A percentile compares a stretch with the other conserved stretches of the same genome.
phyloP scores from a whole-genome alignment of 352 stramenopile species.

The Globisporangium spiculum region DNA sequence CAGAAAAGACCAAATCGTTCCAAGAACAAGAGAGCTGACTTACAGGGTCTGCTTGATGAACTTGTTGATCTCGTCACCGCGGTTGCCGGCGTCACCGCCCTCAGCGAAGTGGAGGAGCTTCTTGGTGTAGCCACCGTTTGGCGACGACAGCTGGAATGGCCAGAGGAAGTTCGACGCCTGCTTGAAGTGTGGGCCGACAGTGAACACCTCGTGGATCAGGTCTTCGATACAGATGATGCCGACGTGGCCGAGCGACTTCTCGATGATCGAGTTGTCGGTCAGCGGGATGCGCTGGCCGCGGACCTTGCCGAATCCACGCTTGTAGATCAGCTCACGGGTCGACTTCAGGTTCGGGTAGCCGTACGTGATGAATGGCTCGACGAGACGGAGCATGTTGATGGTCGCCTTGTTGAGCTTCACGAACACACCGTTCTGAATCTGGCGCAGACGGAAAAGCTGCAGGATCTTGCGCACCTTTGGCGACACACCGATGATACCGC shows the following conservation, averaged over 20 bases:
- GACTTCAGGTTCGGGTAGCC: conserved; percentile 98
- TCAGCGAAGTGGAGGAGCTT: conserved; percentile 94
- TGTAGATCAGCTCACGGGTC: conserved; percentile 98
- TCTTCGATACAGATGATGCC: conserved; percentile 99
- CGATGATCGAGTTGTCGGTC: conserved; percentile 96
- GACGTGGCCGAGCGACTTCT: conserved; percentile 93
- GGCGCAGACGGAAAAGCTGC: conserved; percentile 98
- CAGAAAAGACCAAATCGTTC: not conserved
- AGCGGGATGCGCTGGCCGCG: conserved; percentile 97
- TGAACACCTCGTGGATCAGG: conserved; percentile 99
- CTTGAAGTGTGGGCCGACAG: conserved; percentile 99
- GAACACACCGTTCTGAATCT: conserved; percentile 99
- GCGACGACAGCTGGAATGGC: conserved; percentile 99
- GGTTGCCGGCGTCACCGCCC: conserved; percentile 91
- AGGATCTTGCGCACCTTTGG: conserved; percentile 97
- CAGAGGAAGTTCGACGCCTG: conserved; percentile 99
- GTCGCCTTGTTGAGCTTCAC: conserved; percentile 99
- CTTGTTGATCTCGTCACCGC: conserved; percentile 92
- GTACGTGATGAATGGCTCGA: conserved; percentile 99
- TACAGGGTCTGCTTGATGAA: conserved; percentile 95
- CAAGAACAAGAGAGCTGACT: conserved; percentile 22
- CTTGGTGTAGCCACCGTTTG: conserved; percentile 93
- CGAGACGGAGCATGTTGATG: conserved; percentile 99
- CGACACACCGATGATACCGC: conserved; percentile 96
- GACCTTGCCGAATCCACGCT: conserved; percentile 99